Percentiles rank a stretch among this genome's conserved stretches.
Evolutionary conservation across 2,329 filamentous ascomycete genomes (phyloP).

Genomic region (Shiraia bambusicola): DNA sequence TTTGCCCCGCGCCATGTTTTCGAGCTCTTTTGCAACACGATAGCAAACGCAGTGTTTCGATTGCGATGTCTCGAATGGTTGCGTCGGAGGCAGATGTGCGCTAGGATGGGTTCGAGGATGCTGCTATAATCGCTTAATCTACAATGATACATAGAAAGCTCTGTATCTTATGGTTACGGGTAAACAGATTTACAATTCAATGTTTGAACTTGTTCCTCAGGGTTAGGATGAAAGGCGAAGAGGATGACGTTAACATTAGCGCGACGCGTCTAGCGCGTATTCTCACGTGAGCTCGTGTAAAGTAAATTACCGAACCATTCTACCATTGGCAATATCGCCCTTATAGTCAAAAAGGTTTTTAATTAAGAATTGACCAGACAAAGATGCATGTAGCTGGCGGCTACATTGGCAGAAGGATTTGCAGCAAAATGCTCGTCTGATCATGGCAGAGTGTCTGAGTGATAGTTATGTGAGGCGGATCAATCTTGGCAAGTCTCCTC

Average conservation of each 20-base stretch:
- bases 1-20: conserved; percentile 42
- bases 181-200: too few species aligned
- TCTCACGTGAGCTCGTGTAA: conserved; percentile 16
- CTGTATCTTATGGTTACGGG: too few species aligned
- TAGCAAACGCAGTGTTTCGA: background rate
- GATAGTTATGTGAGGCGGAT: too few species aligned
- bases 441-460: background rate
- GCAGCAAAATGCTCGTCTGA: too few species aligned
- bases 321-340: background rate
- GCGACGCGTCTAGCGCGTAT: conserved; percentile 12
- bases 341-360: background rate
- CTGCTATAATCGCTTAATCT: too few species aligned
- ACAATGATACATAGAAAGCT: too few species aligned
- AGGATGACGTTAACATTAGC: conserved; percentile 16
- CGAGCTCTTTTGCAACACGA: background rate
- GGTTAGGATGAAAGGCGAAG: too few species aligned
- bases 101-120: background rate
- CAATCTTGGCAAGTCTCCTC: conserved; percentile 26
- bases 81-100: background rate
- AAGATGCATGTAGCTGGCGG: background rate
- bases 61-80: background rate
- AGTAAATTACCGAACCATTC: background rate
- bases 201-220: too few species aligned
- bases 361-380: background rate
- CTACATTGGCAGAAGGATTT: too few species aligned